phyloP scores from a whole-genome alignment of 1,284 basidiomycete species.

The Ceratobasidium sp. region DNA sequence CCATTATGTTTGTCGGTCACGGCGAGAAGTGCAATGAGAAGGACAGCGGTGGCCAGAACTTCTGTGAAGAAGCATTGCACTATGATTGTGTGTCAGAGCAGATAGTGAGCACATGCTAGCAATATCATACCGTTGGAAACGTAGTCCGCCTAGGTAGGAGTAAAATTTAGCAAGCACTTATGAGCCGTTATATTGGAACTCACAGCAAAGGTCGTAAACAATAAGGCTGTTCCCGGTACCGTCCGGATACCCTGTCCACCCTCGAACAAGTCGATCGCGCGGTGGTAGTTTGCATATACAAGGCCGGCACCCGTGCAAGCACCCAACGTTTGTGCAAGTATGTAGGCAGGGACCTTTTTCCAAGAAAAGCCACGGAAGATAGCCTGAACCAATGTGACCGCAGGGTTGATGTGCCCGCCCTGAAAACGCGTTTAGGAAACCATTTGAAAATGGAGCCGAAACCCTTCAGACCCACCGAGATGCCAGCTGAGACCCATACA shows the following conservation, averaged over 20 bases:
- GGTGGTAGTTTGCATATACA: conserved; percentile 77
- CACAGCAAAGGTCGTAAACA: conserved; percentile 77
- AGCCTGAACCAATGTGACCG: conserved; percentile 73
- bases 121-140: conserved; percentile 42
- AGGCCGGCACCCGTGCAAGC: conserved; percentile 69
- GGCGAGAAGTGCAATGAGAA: conserved; percentile 58
- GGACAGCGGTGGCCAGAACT: conserved; percentile 65
- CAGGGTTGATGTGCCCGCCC: conserved; percentile 81
- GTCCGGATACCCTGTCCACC: conserved; percentile 67
- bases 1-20: conserved; percentile 57
- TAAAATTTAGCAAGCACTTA: conserved; percentile 8
- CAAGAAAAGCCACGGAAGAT: conserved; percentile 76
- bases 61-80: conserved; percentile 43
- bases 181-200: conserved; percentile 45
- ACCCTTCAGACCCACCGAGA: conserved; percentile 52
- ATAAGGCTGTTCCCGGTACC: conserved; percentile 64
- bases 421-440: neutral
- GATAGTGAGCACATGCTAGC: conserved; percentile 47
- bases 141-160: conserved; percentile 17
- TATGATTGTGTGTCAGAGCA: conserved; percentile 58
- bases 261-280: conserved; percentile 74
- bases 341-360: conserved; percentile 76
- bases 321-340: conserved; percentile 74
- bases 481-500: conserved; percentile 68
- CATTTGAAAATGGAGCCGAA: no score